phyloP scores from a whole-genome alignment of 169 alveolate genomes.

The Cystoisospora suis region DNA sequence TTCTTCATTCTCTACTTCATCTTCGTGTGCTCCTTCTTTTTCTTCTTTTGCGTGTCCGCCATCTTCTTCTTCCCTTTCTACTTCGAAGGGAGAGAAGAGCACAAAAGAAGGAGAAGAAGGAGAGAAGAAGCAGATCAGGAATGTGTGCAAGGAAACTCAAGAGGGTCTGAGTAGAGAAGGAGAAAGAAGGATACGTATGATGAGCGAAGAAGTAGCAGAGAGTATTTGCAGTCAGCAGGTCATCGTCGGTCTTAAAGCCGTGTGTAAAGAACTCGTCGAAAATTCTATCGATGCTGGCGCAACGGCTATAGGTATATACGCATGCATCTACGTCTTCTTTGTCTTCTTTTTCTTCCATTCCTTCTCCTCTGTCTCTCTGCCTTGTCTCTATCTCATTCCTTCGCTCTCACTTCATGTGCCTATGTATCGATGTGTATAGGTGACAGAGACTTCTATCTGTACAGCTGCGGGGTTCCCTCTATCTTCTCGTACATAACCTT shows the following conservation, averaged over 20 bases:
- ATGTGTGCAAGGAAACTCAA: no score
- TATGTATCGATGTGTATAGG: not conserved
- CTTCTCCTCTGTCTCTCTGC: no score
- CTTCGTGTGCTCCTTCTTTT: not conserved
- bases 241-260: constrained; percentile 70
- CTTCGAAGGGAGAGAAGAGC: not conserved
- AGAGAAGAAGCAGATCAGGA: no score
- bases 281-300: constrained; percentile 94
- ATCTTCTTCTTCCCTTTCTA: not conserved
- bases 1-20: not conserved
- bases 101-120: not conserved
- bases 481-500: no score
- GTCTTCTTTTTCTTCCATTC: not conserved
- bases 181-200: not conserved
- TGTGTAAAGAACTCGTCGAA: constrained; percentile 93
- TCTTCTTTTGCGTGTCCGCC: not conserved
- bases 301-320: constrained; percentile 74
- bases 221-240: constrained; percentile 70
- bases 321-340: not conserved
- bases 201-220: constrained; percentile 19
- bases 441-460: not conserved
- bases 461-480: no score
- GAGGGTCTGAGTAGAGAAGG: not conserved
- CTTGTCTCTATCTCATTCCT: not conserved
- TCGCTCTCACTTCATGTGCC: not conserved